Evolutionary conservation across 768 basidiomycete species (phyloP).

Genomic region (Tricholoma hemisulphureum): DNA sequence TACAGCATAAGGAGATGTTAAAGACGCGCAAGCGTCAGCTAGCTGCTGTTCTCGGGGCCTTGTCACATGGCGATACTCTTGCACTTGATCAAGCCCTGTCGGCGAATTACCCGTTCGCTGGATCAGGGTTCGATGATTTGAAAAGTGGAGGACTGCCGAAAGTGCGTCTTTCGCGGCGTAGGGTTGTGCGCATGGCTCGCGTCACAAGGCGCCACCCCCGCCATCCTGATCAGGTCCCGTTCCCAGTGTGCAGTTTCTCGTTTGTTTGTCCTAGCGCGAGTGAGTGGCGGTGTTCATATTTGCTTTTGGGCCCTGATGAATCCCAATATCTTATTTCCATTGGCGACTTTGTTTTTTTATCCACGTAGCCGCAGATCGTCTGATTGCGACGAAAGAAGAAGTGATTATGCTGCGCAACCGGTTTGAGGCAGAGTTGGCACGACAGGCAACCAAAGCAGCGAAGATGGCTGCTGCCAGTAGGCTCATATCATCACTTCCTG

Average conservation of each 20-base stretch:
- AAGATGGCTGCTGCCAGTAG: constrained; percentile 46
- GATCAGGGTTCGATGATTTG: constrained; percentile 18
- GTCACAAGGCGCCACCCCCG: constrained; percentile 42
- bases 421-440: constrained; percentile 72
- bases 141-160: constrained; percentile 25
- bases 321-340: constrained; percentile 14
- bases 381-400: constrained; percentile 67
- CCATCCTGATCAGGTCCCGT: constrained; percentile 44
- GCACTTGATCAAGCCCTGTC: constrained; percentile 79
- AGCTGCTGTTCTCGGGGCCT: constrained; percentile 63
- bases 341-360: background rate
- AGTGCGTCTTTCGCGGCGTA: constrained; percentile 56
- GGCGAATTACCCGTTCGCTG: constrained; percentile 38
- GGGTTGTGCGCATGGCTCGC: constrained; percentile 45
- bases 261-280: constrained; percentile 65
- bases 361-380: constrained; percentile 64
- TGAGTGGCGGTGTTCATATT: constrained; percentile 49
- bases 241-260: constrained; percentile 55
- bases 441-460: constrained; percentile 63
- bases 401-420: constrained; percentile 60
- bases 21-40: constrained; percentile 69
- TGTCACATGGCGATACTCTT: constrained; percentile 66
- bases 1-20: constrained; percentile 75
- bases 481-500: constrained; percentile 25
- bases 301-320: constrained; percentile 16